Base-by-base conservation (phyloP, 192 early-diverging fungal genomes). In the Borealophlyctis nickersoniae region DNA sequence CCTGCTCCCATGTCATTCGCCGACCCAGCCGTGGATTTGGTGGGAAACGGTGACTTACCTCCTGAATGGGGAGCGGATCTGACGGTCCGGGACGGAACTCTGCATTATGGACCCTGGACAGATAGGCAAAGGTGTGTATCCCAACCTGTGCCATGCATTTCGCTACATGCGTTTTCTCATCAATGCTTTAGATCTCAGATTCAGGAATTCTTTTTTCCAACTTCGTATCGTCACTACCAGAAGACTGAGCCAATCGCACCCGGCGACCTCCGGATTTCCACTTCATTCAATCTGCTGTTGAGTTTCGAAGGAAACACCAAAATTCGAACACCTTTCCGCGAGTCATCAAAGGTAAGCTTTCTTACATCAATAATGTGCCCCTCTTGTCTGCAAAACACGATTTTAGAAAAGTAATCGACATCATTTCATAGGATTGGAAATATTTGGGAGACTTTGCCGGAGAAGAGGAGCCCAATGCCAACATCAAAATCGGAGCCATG, bases 71-170 rank as follows among this genome's bases (percentile, higher is more conserved):
- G 84, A 2, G 60, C 87, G 2, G 81, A 86, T 2, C n/a, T 92
- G 23, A 69, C 71, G 31, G 62, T 86, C 36, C 59, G 69, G 30
- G 79, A 86, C 65, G 87, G 75, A 3, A 72, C 78, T 4, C 56
- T 91, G 0, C 78, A 86, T 36, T 92, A 92, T 58, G 91, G 91
- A 1, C 91, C 91, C 16, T 92, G 91, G 91, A 80, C 88, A 13
- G 87, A 90, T 69, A 77, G 87, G 26, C 91, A 92, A 56, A 73
- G 89, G 80, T 81, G 65, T n/a, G n/a, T n/a, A n/a, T n/a, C n/a
- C n/a, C n/a, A n/a, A n/a, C n/a, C n/a, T n/a, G n/a, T n/a, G n/a
- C n/a, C n/a, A n/a, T n/a, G n/a, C n/a, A n/a, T n/a, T n/a, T n/a
- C n/a, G n/a, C n/a, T n/a, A n/a, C n/a, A n/a, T n/a, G n/a, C n/a